These are phyloP conservation scores for Venturiaceae sp. DNA, from an alignment of 2,329 filamentous ascomycete genomes.

Conservation along the genomic window DNA sequence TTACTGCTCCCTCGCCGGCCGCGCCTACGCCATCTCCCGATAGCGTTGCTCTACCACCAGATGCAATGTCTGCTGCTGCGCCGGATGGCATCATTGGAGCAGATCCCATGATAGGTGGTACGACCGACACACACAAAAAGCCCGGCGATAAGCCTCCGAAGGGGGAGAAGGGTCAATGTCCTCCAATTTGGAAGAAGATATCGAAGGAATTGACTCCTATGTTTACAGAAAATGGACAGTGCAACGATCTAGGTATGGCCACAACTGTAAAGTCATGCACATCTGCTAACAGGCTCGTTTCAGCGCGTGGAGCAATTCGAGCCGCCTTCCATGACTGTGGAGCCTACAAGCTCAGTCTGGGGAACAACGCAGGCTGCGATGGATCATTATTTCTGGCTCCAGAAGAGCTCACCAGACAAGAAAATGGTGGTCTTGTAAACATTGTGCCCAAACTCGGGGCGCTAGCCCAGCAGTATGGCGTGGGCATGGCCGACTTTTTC, in stretches of 20 bases:
- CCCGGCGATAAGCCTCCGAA: not conserved
- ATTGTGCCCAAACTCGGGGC: conserved; percentile 28
- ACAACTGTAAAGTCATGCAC: too few species aligned
- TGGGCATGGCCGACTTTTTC: conserved; percentile 45
- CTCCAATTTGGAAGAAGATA: not conserved
- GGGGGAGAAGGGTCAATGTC: not conserved
- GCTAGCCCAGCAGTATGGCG: conserved; percentile 30
- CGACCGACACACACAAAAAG: not conserved
- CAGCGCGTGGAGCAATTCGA: conserved; percentile 24
- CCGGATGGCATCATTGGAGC: not conserved
- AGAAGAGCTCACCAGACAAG: conserved; percentile 22
- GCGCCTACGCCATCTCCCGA: not conserved
- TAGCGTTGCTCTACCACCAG: not conserved
- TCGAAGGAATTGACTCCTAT: not conserved
- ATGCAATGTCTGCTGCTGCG: not conserved
- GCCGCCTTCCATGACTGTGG: conserved; percentile 24
- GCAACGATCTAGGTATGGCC: conserved; percentile 1
- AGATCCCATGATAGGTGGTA: not conserved
- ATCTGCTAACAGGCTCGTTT: too few species aligned
- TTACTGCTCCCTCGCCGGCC: not conserved
- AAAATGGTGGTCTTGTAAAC: conserved; percentile 35
- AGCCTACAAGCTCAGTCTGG: conserved; percentile 11
- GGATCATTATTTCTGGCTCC: conserved; percentile 29
- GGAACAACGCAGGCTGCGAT: conserved; percentile 23
- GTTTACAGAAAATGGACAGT: conserved; percentile 2